Evolutionary conservation across 805 yeast genomes (phyloP), one percentile per base, ranked within the genome.

Genomic region (Saturnispora ahearnii): DNA sequence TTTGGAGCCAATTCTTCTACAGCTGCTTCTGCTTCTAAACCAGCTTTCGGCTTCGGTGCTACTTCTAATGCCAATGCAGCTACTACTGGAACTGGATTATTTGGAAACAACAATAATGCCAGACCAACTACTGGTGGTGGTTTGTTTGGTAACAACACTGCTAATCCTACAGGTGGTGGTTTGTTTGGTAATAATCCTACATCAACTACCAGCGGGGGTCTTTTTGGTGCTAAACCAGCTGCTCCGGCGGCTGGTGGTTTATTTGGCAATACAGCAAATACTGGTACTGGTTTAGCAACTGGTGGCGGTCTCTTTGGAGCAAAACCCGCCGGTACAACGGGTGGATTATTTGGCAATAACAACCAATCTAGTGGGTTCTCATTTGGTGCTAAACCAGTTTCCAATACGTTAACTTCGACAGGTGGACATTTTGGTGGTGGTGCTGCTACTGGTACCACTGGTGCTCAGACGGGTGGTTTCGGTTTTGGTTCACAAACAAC

Each of bases 341-440:
- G 46, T 9, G 59, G 63, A 3, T 48, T 55, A 22, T 61, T 54
- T 44, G 57, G 57, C 15, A 53, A 48, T 40, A 54, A 50, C 22
- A 49, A 49, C 21, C 41, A 43, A 8, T 44, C 55, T 13, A 48
- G 55, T 21, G 54, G 55, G 18, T 55, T 70, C 22, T 46, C 53
- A 15, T 73, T 8, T 49, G 61, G 55, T n/a, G 28, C 49, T 5
- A 52, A 52, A 54, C 53, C 55, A 24, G 37, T 46, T 11, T 15
- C 3, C 18, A 36, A 37, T 22, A 13, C 48, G 3, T 7, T 55
- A 9, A 31, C 50, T 4, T 18, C 18, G 18, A 15, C 50, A 0
- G 41, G 62, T 36, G 73, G 71, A 51, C 70, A 68, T 22, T 54
- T 70, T 48, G 71, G 68, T 58, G 69, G 70, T 22, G 62, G 62